phyloP scores from a whole-genome alignment of 2,329 filamentous ascomycete species.

The Coniochaeta sp. region DNA sequence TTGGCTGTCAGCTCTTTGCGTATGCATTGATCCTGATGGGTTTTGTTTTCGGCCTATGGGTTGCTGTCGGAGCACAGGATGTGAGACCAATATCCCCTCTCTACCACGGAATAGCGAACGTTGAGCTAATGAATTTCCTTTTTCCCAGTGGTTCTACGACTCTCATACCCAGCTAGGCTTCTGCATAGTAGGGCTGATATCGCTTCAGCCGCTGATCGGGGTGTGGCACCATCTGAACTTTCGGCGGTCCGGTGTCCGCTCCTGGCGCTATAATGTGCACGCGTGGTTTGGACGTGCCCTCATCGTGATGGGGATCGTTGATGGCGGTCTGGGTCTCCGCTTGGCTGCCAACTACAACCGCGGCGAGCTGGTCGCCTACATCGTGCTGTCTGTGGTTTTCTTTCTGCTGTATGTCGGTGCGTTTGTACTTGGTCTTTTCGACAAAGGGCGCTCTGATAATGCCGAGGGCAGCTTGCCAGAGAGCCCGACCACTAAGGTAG shows the following conservation, averaged over 20 bases:
- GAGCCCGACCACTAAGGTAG: not conserved
- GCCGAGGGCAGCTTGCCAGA: not conserved
- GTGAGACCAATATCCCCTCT: not conserved
- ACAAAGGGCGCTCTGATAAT: not conserved
- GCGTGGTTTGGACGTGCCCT: not conserved
- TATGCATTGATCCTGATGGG: not conserved
- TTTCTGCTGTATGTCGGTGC: not conserved
- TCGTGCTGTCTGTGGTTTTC: not conserved
- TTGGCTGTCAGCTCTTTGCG: not conserved
- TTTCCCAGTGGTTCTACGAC: not conserved
- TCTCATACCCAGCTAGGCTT: not conserved
- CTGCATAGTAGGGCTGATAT: not conserved
- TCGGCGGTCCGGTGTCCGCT: not conserved
- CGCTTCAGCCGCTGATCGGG: not conserved
- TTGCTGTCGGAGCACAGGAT: not conserved
- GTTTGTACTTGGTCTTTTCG: not conserved
- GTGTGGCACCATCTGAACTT: not conserved
- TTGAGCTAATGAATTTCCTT: not conserved
- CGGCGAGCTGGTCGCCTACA: not conserved
- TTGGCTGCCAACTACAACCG: not conserved
- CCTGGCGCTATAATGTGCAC: not conserved
- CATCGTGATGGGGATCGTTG: not conserved
- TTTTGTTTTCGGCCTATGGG: not conserved
- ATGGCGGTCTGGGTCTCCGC: not conserved
- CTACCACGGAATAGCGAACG: not conserved